These are phyloP conservation scores for Dillenia turbinata DNA, from an alignment of 164 flowering plant species.

Conservation along the genomic window DNA sequence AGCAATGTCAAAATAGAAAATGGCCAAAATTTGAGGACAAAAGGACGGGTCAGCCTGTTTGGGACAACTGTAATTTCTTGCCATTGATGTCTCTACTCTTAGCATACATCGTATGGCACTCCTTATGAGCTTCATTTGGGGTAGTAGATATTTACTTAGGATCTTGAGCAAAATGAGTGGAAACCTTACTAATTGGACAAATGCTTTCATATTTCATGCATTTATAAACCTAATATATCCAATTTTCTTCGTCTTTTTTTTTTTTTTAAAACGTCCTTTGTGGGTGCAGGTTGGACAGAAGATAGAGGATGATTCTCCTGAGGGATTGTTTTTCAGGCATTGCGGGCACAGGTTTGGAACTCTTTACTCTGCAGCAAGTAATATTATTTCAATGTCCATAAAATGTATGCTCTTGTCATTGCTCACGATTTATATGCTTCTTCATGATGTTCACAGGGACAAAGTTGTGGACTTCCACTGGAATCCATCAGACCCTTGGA, in stretches of 20 bases:
- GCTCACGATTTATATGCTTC: too few relatives aligned
- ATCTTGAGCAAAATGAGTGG: background rate
- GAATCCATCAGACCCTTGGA: slow-evolving; percentile 58
- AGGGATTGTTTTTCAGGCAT: slow-evolving; percentile 69
- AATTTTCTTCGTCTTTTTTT: background rate
- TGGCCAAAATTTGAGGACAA: too few relatives aligned
- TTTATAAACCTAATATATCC: background rate
- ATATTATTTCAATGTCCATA: too few relatives aligned
- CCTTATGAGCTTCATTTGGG: too few relatives aligned
- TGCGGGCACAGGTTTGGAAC: slow-evolving; percentile 63
- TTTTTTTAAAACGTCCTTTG: background rate
- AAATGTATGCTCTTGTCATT: too few relatives aligned
- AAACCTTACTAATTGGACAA: background rate
- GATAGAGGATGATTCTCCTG: slow-evolving; percentile 39
- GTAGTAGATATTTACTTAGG: too few relatives aligned
- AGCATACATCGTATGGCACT: too few relatives aligned
- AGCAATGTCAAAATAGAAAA: too few relatives aligned
- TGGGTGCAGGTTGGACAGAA: slow-evolving; percentile 40
- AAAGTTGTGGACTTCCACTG: slow-evolving; percentile 64
- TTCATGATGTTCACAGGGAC: slow-evolving; percentile 29
- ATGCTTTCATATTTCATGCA: background rate
- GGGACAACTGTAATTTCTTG: too few relatives aligned
- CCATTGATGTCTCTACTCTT: too few relatives aligned
- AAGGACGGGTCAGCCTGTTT: too few relatives aligned
- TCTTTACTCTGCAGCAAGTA: background rate